Conservation (phyloP, 441 rosid genomes). For the Syzygium malaccense region DNA sequence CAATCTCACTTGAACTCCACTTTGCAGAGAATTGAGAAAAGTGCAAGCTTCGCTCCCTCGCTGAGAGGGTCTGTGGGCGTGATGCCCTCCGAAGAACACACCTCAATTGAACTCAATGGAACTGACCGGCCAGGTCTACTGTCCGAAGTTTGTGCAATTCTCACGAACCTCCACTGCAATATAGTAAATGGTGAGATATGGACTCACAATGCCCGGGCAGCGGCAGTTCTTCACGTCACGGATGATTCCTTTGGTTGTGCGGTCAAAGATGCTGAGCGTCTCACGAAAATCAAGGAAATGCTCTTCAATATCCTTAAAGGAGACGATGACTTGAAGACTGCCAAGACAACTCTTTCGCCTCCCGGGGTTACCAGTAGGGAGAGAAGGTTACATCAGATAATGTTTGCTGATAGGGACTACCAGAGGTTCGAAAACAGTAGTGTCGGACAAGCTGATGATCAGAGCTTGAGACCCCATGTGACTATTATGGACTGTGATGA, state of each 20-base stretch:
- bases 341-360: conserved; percentile 58
- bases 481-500: conserved; percentile 59
- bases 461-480: conserved; percentile 47
- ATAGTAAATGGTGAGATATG: conserved; percentile 89
- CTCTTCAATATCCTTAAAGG: conserved; percentile 67
- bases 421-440: conserved; percentile 44
- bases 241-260: conserved; percentile 54
- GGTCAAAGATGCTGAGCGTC: conserved; percentile 51
- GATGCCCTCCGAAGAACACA: conserved; percentile 74
- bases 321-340: conserved; percentile 51
- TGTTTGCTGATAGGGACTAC: conserved; percentile 88
- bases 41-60: conserved; percentile 54
- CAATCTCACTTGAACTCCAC: background rate
- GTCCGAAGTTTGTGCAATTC: conserved; percentile 88
- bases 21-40: conserved; percentile 68
- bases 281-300: conserved; percentile 53
- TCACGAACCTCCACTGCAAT: conserved; percentile 70
- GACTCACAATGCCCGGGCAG: conserved; percentile 93
- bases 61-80: conserved; percentile 73
- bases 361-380: conserved; percentile 64
- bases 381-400: conserved; percentile 90
- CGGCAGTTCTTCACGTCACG: conserved; percentile 81
- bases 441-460: conserved; percentile 23
- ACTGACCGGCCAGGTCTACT: conserved; percentile 86
- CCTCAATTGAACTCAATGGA: conserved; percentile 81